A percentile compares a stretch with the other conserved stretches of the same genome.
phyloP scores from a whole-genome alignment of 1,284 basidiomycete species.

The Mycena sp. region DNA sequence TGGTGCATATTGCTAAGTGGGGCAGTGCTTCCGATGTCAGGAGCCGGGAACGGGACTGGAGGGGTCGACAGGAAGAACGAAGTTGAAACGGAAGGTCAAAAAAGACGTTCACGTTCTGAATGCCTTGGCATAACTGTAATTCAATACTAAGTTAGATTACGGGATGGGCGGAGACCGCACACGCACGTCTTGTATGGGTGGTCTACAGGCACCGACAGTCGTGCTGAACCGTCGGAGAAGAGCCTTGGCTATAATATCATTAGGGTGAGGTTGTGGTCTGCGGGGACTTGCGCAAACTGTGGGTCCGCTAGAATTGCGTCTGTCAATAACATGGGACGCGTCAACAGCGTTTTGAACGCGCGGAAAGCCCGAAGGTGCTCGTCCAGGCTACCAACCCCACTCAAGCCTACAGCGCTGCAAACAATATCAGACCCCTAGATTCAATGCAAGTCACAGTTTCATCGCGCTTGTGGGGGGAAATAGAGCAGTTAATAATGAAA shows the following conservation, averaged over 20 bases:
- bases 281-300: not conserved
- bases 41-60: not conserved
- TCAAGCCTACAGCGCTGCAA: not conserved
- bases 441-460: too few species aligned
- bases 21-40: not conserved
- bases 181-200: too few species aligned
- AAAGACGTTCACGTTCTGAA: too few species aligned
- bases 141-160: not conserved
- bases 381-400: not conserved
- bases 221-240: not conserved
- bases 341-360: not conserved
- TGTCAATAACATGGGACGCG: not conserved
- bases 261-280: not conserved
- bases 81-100: constrained; percentile 10
- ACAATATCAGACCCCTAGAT: too few species aligned
- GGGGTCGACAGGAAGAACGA: constrained; percentile 5
- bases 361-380: not conserved
- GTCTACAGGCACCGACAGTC: not conserved
- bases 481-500: too few species aligned
- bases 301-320: constrained; percentile 1
- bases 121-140: not conserved
- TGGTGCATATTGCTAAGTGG: not conserved
- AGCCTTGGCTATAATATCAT: not conserved
- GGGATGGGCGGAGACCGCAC: too few species aligned
- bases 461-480: too few species aligned